These are phyloP conservation scores for Candida smagusa DNA, from an alignment of 1,139 yeast genomes.

Conservation along the genomic window DNA sequence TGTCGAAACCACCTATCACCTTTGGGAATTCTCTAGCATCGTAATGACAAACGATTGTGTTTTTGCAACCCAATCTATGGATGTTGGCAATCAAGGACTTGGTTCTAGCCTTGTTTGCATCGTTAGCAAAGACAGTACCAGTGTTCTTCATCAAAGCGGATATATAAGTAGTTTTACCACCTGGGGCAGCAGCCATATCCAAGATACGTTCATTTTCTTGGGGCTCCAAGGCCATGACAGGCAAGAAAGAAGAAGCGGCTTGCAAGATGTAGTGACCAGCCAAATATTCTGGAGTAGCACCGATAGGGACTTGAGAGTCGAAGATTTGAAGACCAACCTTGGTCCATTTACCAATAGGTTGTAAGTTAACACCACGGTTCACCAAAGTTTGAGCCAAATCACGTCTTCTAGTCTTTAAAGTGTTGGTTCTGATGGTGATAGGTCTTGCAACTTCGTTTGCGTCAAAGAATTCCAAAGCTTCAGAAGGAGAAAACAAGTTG, in stretches of 20 bases:
- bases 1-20: conserved; percentile 96
- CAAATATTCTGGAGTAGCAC: conserved; percentile 98
- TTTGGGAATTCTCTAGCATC: conserved; percentile 99
- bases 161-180: conserved; percentile 97
- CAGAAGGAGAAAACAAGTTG: conserved; percentile 87
- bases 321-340: conserved; percentile 96
- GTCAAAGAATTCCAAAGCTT: conserved; percentile 97
- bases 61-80: conserved; percentile 94
- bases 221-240: conserved; percentile 96
- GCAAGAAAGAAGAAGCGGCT: conserved; percentile 97
- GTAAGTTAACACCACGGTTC: conserved; percentile 94
- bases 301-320: conserved; percentile 97
- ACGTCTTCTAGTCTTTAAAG: conserved; percentile 89
- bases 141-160: conserved; percentile 98
- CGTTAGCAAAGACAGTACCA: conserved; percentile 96
- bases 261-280: conserved; percentile 98
- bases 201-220: conserved; percentile 92
- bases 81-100: conserved; percentile 95
- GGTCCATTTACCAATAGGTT: conserved; percentile 97
- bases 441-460: conserved; percentile 98
- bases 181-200: conserved; percentile 99
- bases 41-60: conserved; percentile 94
- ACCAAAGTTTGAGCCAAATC: conserved; percentile 94
- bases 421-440: conserved; percentile 92
- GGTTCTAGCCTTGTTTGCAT: conserved; percentile 93